These are phyloP conservation scores for Paralagenidium karlingii DNA, from an alignment of 352 stramenopile species.

Conservation along the genomic window DNA sequence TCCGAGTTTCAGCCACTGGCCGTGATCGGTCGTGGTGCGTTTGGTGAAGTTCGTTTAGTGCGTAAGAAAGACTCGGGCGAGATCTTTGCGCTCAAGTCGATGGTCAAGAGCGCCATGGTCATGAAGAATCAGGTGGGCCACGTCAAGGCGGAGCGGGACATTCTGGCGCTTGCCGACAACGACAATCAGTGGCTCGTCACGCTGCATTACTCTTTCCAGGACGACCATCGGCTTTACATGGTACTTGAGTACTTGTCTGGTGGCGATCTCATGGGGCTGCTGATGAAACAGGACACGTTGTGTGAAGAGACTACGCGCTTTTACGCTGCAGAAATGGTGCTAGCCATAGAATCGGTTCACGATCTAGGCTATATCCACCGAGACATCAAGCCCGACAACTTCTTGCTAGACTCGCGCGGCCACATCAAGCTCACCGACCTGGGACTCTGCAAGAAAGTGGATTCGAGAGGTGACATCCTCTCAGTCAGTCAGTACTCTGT, in stretches of 20 bases:
- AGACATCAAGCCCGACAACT: slow-evolving; percentile 97
- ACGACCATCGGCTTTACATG: slow-evolving; percentile 79
- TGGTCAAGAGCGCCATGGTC: slow-evolving; percentile 86
- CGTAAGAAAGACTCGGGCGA: slow-evolving; percentile 73
- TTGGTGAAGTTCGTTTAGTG: slow-evolving; percentile 93
- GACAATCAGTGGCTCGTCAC: slow-evolving; percentile 96
- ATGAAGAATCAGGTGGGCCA: slow-evolving; percentile 93
- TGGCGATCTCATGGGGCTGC: slow-evolving; percentile 98
- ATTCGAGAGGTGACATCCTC: slow-evolving; percentile 67
- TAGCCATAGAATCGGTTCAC: slow-evolving; percentile 97
- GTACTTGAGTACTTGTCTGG: slow-evolving; percentile 99
- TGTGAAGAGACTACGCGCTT: slow-evolving; percentile 82
- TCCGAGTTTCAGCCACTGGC: slow-evolving; percentile 95
- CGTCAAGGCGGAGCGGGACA: slow-evolving; percentile 95
- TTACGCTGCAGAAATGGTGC: slow-evolving; percentile 97
- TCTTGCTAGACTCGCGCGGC: slow-evolving; percentile 94
- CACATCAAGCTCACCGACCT: slow-evolving; percentile 99
- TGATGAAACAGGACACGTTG: slow-evolving; percentile 98
- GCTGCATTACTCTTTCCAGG: slow-evolving; percentile 97
- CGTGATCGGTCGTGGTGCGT: slow-evolving; percentile 97
- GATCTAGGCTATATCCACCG: slow-evolving; percentile 97
- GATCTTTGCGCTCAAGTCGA: slow-evolving; percentile 88
- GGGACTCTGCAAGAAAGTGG: slow-evolving; percentile 95
- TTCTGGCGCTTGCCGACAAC: slow-evolving; percentile 87
- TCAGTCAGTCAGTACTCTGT: slow-evolving; percentile 57